Conservation (phyloP, 192 early-diverging fungal species). For the Coemansia sp. region DNA sequence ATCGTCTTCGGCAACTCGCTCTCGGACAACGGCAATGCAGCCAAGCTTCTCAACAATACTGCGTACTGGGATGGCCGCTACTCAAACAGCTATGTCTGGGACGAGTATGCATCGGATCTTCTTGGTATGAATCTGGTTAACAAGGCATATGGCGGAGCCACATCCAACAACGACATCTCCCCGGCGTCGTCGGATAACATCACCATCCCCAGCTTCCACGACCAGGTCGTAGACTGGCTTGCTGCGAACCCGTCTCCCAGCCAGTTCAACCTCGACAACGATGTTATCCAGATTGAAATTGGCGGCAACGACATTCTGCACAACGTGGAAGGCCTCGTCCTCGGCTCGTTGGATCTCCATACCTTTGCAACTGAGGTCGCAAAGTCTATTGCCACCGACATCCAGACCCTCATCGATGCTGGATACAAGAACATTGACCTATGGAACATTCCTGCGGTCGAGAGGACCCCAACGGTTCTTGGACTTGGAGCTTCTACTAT, state of each 20-base stretch:
- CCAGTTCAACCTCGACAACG: conserved; percentile 38
- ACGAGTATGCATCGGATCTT: conserved; percentile 45
- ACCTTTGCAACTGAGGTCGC: conserved; percentile 26
- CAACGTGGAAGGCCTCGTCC: conserved; percentile 13
- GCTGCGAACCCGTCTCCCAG: conserved; percentile 25
- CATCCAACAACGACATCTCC: conserved; percentile 47
- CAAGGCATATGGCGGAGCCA: conserved; percentile 40
- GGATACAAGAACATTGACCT: conserved; percentile 49
- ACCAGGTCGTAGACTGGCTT: conserved; percentile 37
- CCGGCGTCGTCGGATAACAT: conserved; percentile 20
- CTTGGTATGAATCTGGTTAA: conserved; percentile 40
- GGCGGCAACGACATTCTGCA: conserved; percentile 45
- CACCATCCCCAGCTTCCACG: conserved; percentile 45
- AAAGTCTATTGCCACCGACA: conserved; percentile 25
- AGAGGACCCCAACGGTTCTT: conserved; percentile 26
- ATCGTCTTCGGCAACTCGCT: conserved; percentile 53
- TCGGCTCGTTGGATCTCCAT: conserved; percentile 15
- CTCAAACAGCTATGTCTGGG: conserved; percentile 48
- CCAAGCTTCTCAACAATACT: background rate
- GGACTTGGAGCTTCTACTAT: conserved; percentile 3
- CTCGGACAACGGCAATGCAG: conserved; percentile 38
- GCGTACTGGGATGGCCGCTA: conserved; percentile 46
- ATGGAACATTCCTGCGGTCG: conserved; percentile 46
- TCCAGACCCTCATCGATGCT: conserved; percentile 23
- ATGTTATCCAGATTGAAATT: conserved; percentile 42